phyloP scores from a whole-genome alignment of 495 filamentous ascomycete species.

The Apodospora peruviana region DNA sequence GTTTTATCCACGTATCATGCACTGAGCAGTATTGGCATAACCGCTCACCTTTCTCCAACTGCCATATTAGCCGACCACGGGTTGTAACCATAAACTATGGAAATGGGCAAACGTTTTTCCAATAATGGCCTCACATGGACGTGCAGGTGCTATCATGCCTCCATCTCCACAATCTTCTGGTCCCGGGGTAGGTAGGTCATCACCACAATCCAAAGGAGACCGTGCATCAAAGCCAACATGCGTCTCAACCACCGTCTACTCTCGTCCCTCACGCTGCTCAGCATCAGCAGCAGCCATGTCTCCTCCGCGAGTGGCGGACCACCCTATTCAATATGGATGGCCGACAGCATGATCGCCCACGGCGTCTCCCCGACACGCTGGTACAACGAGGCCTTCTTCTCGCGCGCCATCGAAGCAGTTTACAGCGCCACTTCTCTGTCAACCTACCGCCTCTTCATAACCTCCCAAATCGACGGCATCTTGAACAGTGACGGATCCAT shows the following conservation, averaged over 20 bases:
- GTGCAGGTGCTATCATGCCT: too few species aligned
- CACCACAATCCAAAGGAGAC: neutral
- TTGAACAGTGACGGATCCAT: slow-evolving; percentile 34
- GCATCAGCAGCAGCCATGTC: neutral
- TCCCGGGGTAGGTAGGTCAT: too few species aligned
- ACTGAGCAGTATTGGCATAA: neutral
- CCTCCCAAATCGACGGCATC: slow-evolving; percentile 31
- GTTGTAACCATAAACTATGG: neutral
- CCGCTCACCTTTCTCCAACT: neutral
- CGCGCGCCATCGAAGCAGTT: slow-evolving; percentile 33
- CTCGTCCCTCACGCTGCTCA: neutral
- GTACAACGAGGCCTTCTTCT: slow-evolving; percentile 36
- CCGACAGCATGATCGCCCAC: slow-evolving; percentile 43
- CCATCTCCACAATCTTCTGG: too few species aligned
- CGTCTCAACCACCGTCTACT: neutral
- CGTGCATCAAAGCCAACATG: neutral
- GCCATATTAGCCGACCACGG: neutral
- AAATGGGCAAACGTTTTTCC: neutral
- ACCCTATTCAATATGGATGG: slow-evolving; percentile 38
- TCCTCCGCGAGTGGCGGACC: neutral
- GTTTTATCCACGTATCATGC: neutral
- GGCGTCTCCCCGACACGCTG: slow-evolving; percentile 29
- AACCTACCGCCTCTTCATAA: slow-evolving; percentile 14
- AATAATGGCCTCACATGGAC: neutral
- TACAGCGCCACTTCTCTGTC: slow-evolving; percentile 10